Evolutionary conservation across 2,329 filamentous ascomycete species (phyloP), one percentile per base, ranked within the genome.

Genomic region (Akanthomyces uredinophilus): DNA sequence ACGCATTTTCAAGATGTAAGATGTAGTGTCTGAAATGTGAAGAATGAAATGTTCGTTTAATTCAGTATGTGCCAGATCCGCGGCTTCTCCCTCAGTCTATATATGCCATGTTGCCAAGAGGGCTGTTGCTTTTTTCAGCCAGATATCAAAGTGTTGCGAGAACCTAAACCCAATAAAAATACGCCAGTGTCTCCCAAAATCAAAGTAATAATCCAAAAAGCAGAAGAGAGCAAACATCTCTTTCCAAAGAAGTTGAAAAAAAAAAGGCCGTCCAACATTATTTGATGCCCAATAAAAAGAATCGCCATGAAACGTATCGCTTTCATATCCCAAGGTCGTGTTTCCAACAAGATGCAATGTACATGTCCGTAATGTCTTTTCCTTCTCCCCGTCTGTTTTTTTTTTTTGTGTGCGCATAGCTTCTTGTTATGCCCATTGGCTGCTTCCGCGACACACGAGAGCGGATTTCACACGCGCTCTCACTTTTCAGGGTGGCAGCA

Each of bases 401-500:
- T 35, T 50, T 50, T 35, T 27, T 14, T 1, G 29, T 37, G 3
- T 52, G 37, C 6, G 22, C 8, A 4, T 41, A 47, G 20, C 27
- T 2, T n/a, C n/a, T 24, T 22, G n/a, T 37, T 18, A 20, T 39
- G 37, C 37, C 11, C 24, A 39, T 39, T 27, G 29, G 4, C 53
- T 13, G 20, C 29, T 5, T 1, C 39, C 20, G 18, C 3, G 3
- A 29, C 4, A 29, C 37, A 11, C 20, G 7, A 58, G 41, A 37
- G 43, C n/a, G 29, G 41, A 58, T 37, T 55, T 55, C 52, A 55
- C 52, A 55, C 52, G 24, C 52, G n/a, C 52, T 43, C 37, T 27
- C 8, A 10, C 32, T 7, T 22, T n/a, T 29, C 2, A 29, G 6
- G 6, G n/a, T n/a, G n/a, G 27, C 27, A 29, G 27, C 27, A 29